Conservation (phyloP, 2,329 filamentous ascomycete genomes). For the Alternaria solani region DNA sequence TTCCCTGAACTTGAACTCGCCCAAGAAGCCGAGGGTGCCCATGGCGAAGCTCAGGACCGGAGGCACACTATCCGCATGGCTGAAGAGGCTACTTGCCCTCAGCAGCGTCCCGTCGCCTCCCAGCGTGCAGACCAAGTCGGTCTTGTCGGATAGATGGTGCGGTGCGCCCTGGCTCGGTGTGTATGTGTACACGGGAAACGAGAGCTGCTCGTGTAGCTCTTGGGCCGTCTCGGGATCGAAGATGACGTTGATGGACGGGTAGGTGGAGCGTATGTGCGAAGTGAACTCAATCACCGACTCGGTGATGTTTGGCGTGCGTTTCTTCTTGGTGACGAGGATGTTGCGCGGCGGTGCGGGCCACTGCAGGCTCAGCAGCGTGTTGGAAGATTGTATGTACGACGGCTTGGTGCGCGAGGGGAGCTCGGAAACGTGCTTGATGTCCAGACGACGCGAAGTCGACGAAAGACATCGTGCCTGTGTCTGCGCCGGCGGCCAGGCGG, state of each 20-base stretch:
- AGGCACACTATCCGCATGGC: slow-evolving; percentile 80
- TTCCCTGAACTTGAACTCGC: slow-evolving; percentile 95
- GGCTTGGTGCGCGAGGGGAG: slow-evolving; percentile 47
- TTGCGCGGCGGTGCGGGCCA: slow-evolving; percentile 75
- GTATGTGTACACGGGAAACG: slow-evolving; percentile 67
- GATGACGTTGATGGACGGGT: slow-evolving; percentile 81
- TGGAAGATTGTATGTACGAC: slow-evolving; percentile 61
- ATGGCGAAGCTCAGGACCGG: slow-evolving; percentile 96
- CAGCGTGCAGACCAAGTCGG: slow-evolving; percentile 88
- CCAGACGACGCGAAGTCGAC: slow-evolving; percentile 27
- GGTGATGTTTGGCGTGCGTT: slow-evolving; percentile 64
- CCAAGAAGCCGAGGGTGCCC: slow-evolving; percentile 92
- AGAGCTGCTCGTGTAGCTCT: slow-evolving; percentile 72
- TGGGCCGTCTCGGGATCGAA: slow-evolving; percentile 80
- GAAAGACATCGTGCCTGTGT: slow-evolving; percentile 35
- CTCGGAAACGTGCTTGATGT: slow-evolving; percentile 41
- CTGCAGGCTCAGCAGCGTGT: slow-evolving; percentile 70
- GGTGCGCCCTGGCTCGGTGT: slow-evolving; percentile 49
- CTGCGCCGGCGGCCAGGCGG: slow-evolving; percentile 16
- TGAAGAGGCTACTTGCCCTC: slow-evolving; percentile 85
- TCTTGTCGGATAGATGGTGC: slow-evolving; percentile 70
- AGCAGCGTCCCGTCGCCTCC: slow-evolving; percentile 93
- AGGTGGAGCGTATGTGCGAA: slow-evolving; percentile 77
- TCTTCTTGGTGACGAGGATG: slow-evolving; percentile 73
- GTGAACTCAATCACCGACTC: slow-evolving; percentile 66